Evolutionary conservation across 352 stramenopile species (phyloP).

Genomic region (Paralagenidium karlingii): DNA sequence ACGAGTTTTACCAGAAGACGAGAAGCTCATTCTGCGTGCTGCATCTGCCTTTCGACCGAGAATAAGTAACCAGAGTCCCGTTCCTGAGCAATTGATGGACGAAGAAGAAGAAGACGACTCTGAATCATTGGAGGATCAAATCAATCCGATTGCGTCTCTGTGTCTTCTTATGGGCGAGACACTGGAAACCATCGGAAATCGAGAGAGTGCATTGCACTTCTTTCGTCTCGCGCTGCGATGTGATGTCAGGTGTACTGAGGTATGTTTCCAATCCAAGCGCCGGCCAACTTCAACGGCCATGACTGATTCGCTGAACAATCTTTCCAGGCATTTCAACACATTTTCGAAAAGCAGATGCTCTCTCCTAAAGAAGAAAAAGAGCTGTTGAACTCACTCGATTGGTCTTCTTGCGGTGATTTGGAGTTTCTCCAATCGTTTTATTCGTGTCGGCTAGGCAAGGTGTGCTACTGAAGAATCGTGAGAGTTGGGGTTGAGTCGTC

Average conservation of each 20-base stretch:
- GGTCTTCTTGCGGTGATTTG: conserved; percentile 34
- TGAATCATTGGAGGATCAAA: conserved; percentile 9
- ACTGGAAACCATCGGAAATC: conserved; percentile 72
- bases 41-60: no score
- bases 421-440: conserved; percentile 52
- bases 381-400: conserved; percentile 58
- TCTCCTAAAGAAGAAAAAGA: conserved; percentile 45
- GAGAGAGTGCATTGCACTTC: conserved; percentile 65
- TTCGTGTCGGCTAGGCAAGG: conserved; percentile 50
- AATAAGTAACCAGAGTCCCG: no score
- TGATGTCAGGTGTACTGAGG: conserved; percentile 72
- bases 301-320: not conserved
- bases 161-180: conserved; percentile 74
- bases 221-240: conserved; percentile 63
- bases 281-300: not conserved
- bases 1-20: conserved; percentile 40
- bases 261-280: not conserved
- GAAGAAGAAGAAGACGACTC: conserved; percentile 7
- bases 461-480: conserved; percentile 1
- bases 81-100: conserved; percentile 23
- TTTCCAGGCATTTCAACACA: conserved; percentile 58
- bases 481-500: not conserved
- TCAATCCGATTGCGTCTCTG: conserved; percentile 73
- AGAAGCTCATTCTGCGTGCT: conserved; percentile 43
- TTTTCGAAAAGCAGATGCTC: conserved; percentile 82